A percentile compares a stretch with the other conserved stretches of the same genome.
Evolutionary conservation across 495 filamentous ascomycete species (phyloP).

Genomic region (Aspergillus cavernicola): DNA sequence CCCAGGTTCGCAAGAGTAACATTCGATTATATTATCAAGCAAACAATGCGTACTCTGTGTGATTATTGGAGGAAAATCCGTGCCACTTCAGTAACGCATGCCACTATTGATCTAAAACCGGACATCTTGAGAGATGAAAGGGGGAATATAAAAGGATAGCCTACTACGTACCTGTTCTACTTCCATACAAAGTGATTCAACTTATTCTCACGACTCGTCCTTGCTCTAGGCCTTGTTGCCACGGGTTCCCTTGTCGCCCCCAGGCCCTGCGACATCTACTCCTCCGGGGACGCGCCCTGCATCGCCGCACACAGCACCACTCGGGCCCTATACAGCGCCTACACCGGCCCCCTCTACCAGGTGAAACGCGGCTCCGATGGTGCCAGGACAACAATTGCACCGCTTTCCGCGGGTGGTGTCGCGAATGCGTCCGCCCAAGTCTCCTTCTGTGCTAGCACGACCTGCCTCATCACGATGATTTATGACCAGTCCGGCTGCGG

Average conservation of each 20-base stretch:
- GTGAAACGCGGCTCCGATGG: conserved; percentile 50
- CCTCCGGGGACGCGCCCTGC: conserved; percentile 49
- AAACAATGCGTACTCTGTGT: too few relatives aligned
- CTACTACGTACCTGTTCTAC: too few relatives aligned
- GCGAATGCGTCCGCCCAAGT: conserved; percentile 56
- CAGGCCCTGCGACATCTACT: conserved; percentile 55
- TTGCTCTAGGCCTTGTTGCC: conserved; percentile 39
- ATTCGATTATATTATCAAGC: too few relatives aligned
- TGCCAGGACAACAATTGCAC: conserved; percentile 41
- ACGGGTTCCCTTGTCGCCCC: conserved; percentile 41
- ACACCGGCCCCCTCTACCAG: conserved; percentile 51
- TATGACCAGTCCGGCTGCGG: conserved; percentile 58
- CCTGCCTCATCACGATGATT: conserved; percentile 55
- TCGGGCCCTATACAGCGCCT: conserved; percentile 53
- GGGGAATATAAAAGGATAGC: too few relatives aligned
- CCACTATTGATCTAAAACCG: too few relatives aligned
- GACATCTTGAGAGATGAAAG: too few relatives aligned
- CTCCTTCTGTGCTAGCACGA: conserved; percentile 52
- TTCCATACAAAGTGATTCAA: too few relatives aligned
- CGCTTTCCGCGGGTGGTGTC: conserved; percentile 50
- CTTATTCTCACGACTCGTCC: too few relatives aligned
- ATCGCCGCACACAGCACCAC: conserved; percentile 58
- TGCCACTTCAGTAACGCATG: too few relatives aligned
- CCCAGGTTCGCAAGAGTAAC: too few relatives aligned
- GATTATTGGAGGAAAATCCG: too few relatives aligned